These are phyloP conservation scores for Plantago elongata DNA, from an alignment of 257 asterid species.

Conservation along the genomic window DNA sequence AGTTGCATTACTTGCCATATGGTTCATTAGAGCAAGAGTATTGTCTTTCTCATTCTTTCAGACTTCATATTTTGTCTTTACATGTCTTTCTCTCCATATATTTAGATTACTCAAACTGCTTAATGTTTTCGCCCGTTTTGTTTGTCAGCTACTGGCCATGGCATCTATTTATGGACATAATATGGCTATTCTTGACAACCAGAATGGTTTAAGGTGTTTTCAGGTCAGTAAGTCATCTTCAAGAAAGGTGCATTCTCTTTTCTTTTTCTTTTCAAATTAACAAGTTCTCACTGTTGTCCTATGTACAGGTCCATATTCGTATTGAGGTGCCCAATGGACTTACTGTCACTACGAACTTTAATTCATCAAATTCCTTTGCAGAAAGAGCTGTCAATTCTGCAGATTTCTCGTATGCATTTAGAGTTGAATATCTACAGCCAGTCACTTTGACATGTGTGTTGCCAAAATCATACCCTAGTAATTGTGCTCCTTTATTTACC, in stretches of 20 bases:
- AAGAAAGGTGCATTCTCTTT: neutral
- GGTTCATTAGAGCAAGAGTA: too few species aligned
- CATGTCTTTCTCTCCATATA: neutral
- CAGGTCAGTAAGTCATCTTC: conserved; percentile 44
- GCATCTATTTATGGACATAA: conserved; percentile 79
- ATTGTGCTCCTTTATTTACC: conserved; percentile 57
- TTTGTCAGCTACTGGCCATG: conserved; percentile 71
- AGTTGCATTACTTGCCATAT: too few species aligned
- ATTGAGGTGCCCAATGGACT: conserved; percentile 58
- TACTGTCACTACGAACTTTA: conserved; percentile 45
- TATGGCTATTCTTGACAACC: conserved; percentile 50
- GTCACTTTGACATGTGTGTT: conserved; percentile 66
- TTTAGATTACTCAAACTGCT: conserved; percentile 1
- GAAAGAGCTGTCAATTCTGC: conserved; percentile 27
- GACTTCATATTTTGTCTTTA: neutral
- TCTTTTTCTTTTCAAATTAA: neutral
- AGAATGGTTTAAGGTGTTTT: conserved; percentile 49
- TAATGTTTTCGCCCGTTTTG: neutral
- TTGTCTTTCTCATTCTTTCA: neutral
- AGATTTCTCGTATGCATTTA: conserved; percentile 67
- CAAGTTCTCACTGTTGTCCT: conserved; percentile 18
- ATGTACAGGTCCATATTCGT: conserved; percentile 58
- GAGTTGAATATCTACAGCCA: conserved; percentile 77
- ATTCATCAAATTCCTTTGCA: conserved; percentile 35
- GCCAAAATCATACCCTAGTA: conserved; percentile 84